These are phyloP conservation scores for Coprinellus aureogranulatus DNA, from an alignment of 768 basidiomycete species.

Conservation along the genomic window DNA sequence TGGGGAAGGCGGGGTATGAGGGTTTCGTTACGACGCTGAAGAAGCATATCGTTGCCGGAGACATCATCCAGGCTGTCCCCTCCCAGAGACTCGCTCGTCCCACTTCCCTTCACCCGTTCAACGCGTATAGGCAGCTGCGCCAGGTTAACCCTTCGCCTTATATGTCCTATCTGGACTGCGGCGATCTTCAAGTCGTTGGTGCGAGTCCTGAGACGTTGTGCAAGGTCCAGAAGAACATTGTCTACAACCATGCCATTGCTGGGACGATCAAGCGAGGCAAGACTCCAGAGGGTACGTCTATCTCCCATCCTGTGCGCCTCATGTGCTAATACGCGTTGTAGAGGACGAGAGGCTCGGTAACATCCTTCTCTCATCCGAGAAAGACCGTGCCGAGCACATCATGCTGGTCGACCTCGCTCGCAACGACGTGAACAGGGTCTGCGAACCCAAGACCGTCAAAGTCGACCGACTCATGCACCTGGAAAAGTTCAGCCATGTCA, in stretches of 20 bases:
- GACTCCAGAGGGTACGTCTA: constrained; percentile 70
- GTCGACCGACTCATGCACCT: constrained; percentile 93
- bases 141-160: constrained; percentile 97
- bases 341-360: constrained; percentile 84
- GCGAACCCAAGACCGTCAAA: constrained; percentile 91
- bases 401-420: constrained; percentile 98
- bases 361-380: constrained; percentile 77
- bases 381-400: constrained; percentile 97
- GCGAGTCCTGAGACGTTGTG: constrained; percentile 97
- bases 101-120: constrained; percentile 92
- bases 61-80: constrained; percentile 98
- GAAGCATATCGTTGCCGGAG: constrained; percentile 91
- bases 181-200: constrained; percentile 92
- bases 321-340: constrained; percentile 30
- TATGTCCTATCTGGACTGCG: constrained; percentile 97
- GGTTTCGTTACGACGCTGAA: constrained; percentile 87
- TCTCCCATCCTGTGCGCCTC: constrained; percentile 9
- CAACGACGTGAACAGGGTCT: constrained; percentile 98
- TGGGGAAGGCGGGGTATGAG: constrained; percentile 92
- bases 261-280: constrained; percentile 90
- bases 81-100: constrained; percentile 86
- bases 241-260: constrained; percentile 97
- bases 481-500: constrained; percentile 97
- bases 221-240: constrained; percentile 88
- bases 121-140: constrained; percentile 90